Conservation (phyloP, 2,329 filamentous ascomycete genomes). For the Ophiocordyceps camponoti-rufipedis region DNA sequence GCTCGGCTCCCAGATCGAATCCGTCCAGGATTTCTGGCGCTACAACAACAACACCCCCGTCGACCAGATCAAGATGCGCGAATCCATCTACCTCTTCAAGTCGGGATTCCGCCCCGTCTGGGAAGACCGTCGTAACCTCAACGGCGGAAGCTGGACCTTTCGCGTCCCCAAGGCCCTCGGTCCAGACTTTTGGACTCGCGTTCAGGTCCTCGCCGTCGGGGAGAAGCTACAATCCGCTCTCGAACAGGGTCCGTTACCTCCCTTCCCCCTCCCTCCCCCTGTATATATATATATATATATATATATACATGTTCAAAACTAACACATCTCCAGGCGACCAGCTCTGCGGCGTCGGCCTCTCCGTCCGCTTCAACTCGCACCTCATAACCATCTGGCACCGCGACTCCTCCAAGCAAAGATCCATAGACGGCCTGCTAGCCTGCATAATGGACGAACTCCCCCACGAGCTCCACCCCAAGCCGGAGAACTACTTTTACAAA, state of each 20-base stretch:
- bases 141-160: slow-evolving; percentile 85
- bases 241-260: slow-evolving; percentile 34
- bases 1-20: slow-evolving; percentile 50
- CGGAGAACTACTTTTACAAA: slow-evolving; percentile 67
- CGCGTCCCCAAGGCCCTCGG: slow-evolving; percentile 61
- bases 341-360: slow-evolving; percentile 76
- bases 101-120: slow-evolving; percentile 58
- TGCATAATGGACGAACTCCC: slow-evolving; percentile 59
- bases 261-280: slow-evolving; percentile 1
- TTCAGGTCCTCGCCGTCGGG: slow-evolving; percentile 68
- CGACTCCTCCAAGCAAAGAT: slow-evolving; percentile 61
- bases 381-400: slow-evolving; percentile 90
- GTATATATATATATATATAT: too few species aligned
- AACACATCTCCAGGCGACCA: slow-evolving; percentile 43
- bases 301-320: too few species aligned
- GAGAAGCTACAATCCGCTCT: slow-evolving; percentile 62
- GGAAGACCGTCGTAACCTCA: slow-evolving; percentile 74
- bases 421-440: slow-evolving; percentile 54
- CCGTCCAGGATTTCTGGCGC: slow-evolving; percentile 70
- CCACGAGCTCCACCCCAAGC: slow-evolving; percentile 51
- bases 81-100: slow-evolving; percentile 67
- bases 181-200: slow-evolving; percentile 62
- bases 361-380: slow-evolving; percentile 75
- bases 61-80: slow-evolving; percentile 56
- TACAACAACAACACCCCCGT: slow-evolving; percentile 70